Evolutionary conservation across 345 rosid genomes (phyloP), one percentile per base, ranked within the genome.

Genomic region (Microcos paniculata): DNA sequence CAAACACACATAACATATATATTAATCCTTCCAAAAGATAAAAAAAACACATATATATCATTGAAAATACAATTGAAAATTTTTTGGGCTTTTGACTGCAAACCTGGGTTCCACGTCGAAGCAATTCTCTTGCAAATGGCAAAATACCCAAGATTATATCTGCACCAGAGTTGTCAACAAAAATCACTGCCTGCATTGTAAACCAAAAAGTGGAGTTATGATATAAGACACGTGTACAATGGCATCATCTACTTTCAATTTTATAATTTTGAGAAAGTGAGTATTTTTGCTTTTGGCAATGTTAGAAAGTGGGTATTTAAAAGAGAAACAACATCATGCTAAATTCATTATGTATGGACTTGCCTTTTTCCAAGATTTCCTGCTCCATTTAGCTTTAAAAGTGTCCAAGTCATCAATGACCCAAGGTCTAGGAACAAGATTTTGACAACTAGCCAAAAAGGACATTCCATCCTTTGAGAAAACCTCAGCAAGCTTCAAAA

Each of bases 111-210:
- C 99, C 99, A 76, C 69, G 81, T 40, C 88, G 90, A 56, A 96
- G 90, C 80, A 96, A 86, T 76, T 96, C 99, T 83, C 99, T 94
- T 42, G 92, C 93, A 76, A 96, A 94, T 10, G 98, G 98, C 59
- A 96, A 84, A 71, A 96, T 90, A 70, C 99, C 99, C 88, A 94
- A 82, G 81, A 96, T 87, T 43, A 96, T 89, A 86, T 96, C 98
- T 26, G 99, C 99, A 75, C 99, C 98, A 82, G 99, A 94, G 81
- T 96, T 94, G 78, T 96, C 98, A 66, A 94, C 97, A 87, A 91
- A 96, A 74, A 96, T 96, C 80, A 92, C 82, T 63, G 89, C 97
- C 99, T 96, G 93, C 72, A 78, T 40, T 72, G 52, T 69, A 82
- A 76, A 71, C 45, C 74, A 67, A 70, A 57, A 30, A 46, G 8